Base-by-base conservation (phyloP, 2,329 filamentous ascomycete species). In the Xylaria sp. region DNA sequence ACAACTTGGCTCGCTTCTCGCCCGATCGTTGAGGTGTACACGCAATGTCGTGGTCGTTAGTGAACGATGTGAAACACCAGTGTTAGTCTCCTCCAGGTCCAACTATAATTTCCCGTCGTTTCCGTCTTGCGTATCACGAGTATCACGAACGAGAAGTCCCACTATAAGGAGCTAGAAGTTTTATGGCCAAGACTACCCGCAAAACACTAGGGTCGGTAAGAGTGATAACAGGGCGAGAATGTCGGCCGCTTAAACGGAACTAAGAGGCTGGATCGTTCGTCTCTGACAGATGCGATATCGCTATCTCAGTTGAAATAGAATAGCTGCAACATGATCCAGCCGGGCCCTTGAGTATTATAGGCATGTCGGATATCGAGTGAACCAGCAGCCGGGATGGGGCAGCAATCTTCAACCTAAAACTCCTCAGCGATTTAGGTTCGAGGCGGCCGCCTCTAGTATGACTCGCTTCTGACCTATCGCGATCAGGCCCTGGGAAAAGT, bases 31-130 rank as follows among this genome's bases (percentile, higher is more conserved):
- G 12, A 50, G 15, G 20, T 48, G 48, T 50, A 10, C 20, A 20
- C 25, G 25, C 23, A 50, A 28, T 28, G 23, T 50, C 13, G 23
- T 50, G 46, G 25, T 23, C 41, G 45, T 48, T 58, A 58, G 56
- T 43, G 23, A 43, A 32, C 25, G 28, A 61, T 48, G 43, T 59
- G 46, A 55, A 58, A 58, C 50, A 20, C 53, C 65, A 57, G 46
- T 18, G 20, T 30, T 52, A 34, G 57, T 58, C 53, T 61, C 58
- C 57, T 59, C 15, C 39, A 41, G 52, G 9, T 23, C 60, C 39
- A 60, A 56, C 45, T 65, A 61, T 50, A 65, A 48, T 62, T 56
- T 46, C 39, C 50, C 30, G 50, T 28, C 57, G 28, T 34, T 36
- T 34, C 59, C 36, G 60, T 66, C 41, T 28, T 25, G 15, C 15